Base-by-base conservation (phyloP, 371 early-diverging fungal genomes). In the Choanephora cucurbitarum region DNA sequence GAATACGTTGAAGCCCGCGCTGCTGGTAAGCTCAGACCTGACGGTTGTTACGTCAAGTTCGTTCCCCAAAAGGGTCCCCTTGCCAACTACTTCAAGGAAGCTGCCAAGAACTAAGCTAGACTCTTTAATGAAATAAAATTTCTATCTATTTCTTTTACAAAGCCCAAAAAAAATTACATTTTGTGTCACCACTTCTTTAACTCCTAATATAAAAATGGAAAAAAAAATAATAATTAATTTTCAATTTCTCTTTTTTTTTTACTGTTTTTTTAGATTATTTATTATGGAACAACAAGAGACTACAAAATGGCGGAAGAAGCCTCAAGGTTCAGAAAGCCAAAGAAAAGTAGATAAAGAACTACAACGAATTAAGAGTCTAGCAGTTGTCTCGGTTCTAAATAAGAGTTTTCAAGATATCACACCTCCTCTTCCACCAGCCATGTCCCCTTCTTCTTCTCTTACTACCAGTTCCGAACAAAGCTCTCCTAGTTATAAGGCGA, bases 1-100 rank as follows among this genome's bases (percentile, higher is more conserved):
- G 97, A 99, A 67, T 93, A 95, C 74, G 82, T 92, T 57, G 89
- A 76, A 52, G 86, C 82, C 49, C 90, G 96, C 60, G 79, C 83
- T 64, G 86, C 82, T 46, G 94, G 94, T 58, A 76, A 70, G 66
- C 83, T 98, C 62, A 88, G 90, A 80, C 94, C 94, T 57, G 98
- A 97, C 82, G 99, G 99, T 64, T 91, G 91, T 82, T 89, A 97
- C 81, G 96, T 97, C 86, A 98, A 98, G 91, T 96, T 95, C 85
- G 72, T 96, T 40, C 86, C 83, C 67, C 83, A 87, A 75, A 92
- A 89, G 85, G 97, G 98, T 73, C 88, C 93, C 47, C 88, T 98
- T 47, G 59, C 67, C 42, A 75, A 74, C 60, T 88, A 90, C 71
- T 78, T 71, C 69, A 56, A 55, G 40, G 60, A 57, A 15, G 64